These are phyloP conservation scores for Spirogloea muscicola DNA, from an alignment of 139 green algal species.

Conservation along the genomic window DNA sequence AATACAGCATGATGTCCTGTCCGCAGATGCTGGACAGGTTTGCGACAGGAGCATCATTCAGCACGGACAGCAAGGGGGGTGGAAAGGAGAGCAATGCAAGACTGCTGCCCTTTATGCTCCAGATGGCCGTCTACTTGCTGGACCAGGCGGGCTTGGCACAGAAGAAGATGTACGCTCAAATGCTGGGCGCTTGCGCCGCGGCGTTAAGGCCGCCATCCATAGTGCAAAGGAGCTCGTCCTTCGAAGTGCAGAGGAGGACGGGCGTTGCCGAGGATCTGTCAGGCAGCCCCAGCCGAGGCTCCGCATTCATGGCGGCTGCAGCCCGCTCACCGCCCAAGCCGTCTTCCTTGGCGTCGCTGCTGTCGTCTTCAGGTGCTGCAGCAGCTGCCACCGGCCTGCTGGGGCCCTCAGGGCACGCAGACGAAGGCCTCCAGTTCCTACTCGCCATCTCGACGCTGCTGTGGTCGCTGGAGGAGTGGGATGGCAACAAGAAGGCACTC, in stretches of 20 bases:
- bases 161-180: not conserved
- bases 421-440: not conserved
- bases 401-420: too few relatives aligned
- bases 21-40: conserved; percentile 55
- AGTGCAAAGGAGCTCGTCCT: not conserved
- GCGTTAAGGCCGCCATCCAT: not conserved
- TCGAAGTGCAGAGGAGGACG: not conserved
- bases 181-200: not conserved
- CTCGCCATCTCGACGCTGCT: conserved; percentile 1
- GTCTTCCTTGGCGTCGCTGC: too few relatives aligned
- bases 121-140: conserved; percentile 44
- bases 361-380: too few relatives aligned
- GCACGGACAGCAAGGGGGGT: conserved; percentile 54
- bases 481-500: not conserved
- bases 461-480: conserved; percentile 6
- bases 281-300: too few relatives aligned
- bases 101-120: conserved; percentile 57
- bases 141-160: conserved; percentile 14
- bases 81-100: conserved; percentile 55
- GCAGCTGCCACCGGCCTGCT: too few relatives aligned
- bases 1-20: not conserved
- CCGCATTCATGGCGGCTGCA: too few relatives aligned
- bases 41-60: conserved; percentile 52
- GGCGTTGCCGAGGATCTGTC: too few relatives aligned
- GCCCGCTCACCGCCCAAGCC: too few relatives aligned